Evolutionary conservation across 352 stramenopile species (phyloP).

Genomic region (Phytopythium sindhum): DNA sequence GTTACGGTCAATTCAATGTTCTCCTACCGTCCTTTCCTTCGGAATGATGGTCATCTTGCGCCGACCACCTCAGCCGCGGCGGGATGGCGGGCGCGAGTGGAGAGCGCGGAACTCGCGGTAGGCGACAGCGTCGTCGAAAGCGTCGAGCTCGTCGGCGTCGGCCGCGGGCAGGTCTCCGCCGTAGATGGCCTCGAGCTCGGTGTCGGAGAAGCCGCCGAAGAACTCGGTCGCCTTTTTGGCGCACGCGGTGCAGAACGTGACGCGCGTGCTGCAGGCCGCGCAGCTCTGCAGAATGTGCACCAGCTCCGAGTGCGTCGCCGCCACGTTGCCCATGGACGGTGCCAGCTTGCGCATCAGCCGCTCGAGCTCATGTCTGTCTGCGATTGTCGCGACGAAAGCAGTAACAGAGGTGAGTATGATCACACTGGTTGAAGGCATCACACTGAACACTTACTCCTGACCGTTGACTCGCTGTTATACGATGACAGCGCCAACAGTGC

Average conservation of each 20-base stretch:
- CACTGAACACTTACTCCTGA: background rate
- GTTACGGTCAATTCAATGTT: background rate
- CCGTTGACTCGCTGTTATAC: background rate
- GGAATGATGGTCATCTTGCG: background rate
- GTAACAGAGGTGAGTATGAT: background rate
- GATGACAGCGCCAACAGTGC: background rate
- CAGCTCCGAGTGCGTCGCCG: slow-evolving; percentile 50
- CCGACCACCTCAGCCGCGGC: background rate
- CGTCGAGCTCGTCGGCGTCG: slow-evolving; percentile 37
- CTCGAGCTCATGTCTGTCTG: slow-evolving; percentile 59
- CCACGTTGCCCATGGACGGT: slow-evolving; percentile 52
- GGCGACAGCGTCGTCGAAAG: slow-evolving; percentile 35
- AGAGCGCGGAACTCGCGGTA: slow-evolving; percentile 36
- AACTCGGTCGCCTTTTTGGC: slow-evolving; percentile 51
- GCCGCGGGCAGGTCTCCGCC: slow-evolving; percentile 47
- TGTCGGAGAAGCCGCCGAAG: slow-evolving; percentile 47
- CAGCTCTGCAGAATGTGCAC: slow-evolving; percentile 56
- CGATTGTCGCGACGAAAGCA: background rate
- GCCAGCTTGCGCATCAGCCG: slow-evolving; percentile 60
- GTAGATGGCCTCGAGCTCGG: slow-evolving; percentile 57
- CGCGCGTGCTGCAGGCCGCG: slow-evolving; percentile 43
- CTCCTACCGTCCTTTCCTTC: background rate
- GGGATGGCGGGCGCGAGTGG: slow-evolving; percentile 14
- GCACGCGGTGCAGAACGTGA: slow-evolving; percentile 52
- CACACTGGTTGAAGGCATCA: background rate